Evolutionary conservation across 257 asterid genomes (phyloP), one percentile per base, ranked within the genome.

Genomic region (Rauvolfia tetraphylla): DNA sequence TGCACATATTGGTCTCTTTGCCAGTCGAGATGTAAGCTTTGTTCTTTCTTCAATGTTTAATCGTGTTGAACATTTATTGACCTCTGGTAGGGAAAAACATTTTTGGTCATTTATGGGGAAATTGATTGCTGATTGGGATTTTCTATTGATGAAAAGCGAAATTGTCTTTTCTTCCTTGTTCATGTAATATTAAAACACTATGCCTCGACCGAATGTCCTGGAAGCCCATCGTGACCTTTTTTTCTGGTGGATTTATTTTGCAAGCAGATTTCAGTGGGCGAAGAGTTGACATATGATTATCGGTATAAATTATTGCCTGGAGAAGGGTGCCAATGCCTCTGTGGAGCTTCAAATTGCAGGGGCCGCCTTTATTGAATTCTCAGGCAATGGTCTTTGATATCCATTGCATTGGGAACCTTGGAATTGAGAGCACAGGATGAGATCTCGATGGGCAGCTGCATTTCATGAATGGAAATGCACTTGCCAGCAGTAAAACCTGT

Each of bases 341-440:
- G 99, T 80, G 96, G 97, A 78, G 84, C 96, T 83, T 86, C 99
- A 38, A 89, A 76, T 80, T 95, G 99, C 89, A 87, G 92, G 84
- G 99, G 99, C 79, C 88, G 96, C 76, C 96, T 95, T 49, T 86
- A 81, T 77, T 93, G 68, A 81, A 39, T 59, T 44, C 69, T n/a
- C 29, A 36, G 34, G 31, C 13, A 33, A 61, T 38, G 44, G 77
- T 31, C 54, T 39, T 57, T 53, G 63, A 48, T 68, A 31, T 11
- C 2, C 1, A 46, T 20, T 67, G 34, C 72, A 38, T 25, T 41
- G 75, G 62, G 73, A 59, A 8, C 34, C 41, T 72, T 51, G 36
- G 39, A 18, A 25, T 48, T 31, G 20, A 29, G 56, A 70, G 62
- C 76, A 57, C 27, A 10, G 75, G 41, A 77, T 48, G 63, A 44